Conservation (phyloP, 805 yeast species). For the Candida jianshihensis region DNA sequence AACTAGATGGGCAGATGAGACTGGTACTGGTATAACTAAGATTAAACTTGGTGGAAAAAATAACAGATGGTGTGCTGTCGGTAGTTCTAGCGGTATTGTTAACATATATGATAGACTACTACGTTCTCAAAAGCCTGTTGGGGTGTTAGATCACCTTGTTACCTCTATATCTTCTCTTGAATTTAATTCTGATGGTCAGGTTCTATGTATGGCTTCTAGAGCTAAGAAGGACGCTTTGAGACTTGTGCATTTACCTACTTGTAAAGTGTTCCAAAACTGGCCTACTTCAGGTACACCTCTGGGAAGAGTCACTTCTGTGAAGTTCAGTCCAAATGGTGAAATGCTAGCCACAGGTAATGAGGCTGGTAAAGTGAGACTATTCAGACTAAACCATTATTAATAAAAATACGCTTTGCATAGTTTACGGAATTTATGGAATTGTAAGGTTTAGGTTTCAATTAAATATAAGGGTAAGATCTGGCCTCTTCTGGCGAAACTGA, state of each 20-base stretch:
- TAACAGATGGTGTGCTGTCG: constrained; percentile 83
- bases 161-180: constrained; percentile 69
- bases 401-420: too few relatives aligned
- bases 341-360: constrained; percentile 88
- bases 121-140: constrained; percentile 45
- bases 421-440: too few relatives aligned
- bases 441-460: too few relatives aligned
- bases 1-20: constrained; percentile 76
- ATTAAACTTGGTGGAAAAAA: constrained; percentile 63
- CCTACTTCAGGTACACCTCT: constrained; percentile 95
- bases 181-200: constrained; percentile 85
- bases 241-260: constrained; percentile 80
- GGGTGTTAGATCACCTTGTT: constrained; percentile 68
- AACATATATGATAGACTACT: constrained; percentile 62
- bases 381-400: constrained; percentile 80
- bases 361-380: constrained; percentile 81
- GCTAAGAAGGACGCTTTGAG: constrained; percentile 81
- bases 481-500: too few relatives aligned
- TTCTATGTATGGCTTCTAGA: constrained; percentile 78
- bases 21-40: constrained; percentile 78
- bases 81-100: constrained; percentile 84
- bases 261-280: constrained; percentile 89
- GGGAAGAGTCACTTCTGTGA: constrained; percentile 81
- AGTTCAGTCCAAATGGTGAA: constrained; percentile 75
- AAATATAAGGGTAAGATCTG: too few relatives aligned